Conservation (phyloP, 805 yeast genomes). For the Wickerhamiella slavikovae region DNA sequence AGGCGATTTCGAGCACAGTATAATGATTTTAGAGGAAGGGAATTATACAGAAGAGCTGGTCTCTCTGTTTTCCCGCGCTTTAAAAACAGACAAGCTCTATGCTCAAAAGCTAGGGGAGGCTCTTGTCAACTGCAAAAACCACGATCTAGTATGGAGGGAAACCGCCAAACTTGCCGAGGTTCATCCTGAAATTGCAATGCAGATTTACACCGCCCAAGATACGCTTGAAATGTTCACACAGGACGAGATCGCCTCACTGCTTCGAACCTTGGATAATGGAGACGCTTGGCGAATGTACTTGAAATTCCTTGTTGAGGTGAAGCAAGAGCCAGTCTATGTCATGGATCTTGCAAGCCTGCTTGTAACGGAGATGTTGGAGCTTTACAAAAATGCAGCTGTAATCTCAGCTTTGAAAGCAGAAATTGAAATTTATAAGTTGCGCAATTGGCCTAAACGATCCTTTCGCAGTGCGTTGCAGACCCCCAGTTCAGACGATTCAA, state of each 20-base stretch:
- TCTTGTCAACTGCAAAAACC: constrained; percentile 11
- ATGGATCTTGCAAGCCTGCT: constrained; percentile 18
- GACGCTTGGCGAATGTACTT: constrained; percentile 19
- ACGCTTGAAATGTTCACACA: constrained; percentile 12
- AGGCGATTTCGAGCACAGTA: no score
- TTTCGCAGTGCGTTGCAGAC: no score
- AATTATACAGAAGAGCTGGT: constrained; percentile 3
- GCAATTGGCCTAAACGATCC: constrained; percentile 19
- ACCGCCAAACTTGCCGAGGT: constrained; percentile 18
- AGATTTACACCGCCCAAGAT: constrained; percentile 14
- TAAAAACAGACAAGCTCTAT: constrained; percentile 8
- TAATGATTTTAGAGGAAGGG: constrained; percentile 6
- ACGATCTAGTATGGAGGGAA: constrained; percentile 19
- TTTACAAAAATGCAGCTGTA: constrained; percentile 7
- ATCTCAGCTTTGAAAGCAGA: constrained; percentile 8
- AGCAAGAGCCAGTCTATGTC: constrained; percentile 11
- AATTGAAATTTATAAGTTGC: constrained; percentile 11
- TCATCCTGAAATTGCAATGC: constrained; percentile 16
- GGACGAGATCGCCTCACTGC: constrained; percentile 13
- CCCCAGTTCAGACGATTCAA: no score
- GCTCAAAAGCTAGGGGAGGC: constrained; percentile 11
- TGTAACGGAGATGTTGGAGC: constrained; percentile 16
- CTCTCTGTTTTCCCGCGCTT: constrained; percentile 5
- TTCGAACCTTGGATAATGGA: constrained; percentile 17
- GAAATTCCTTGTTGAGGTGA: constrained; percentile 15